These are phyloP conservation scores for Cucurbita maxima DNA, from an alignment of 306 rosid species.

Conservation along the genomic window DNA sequence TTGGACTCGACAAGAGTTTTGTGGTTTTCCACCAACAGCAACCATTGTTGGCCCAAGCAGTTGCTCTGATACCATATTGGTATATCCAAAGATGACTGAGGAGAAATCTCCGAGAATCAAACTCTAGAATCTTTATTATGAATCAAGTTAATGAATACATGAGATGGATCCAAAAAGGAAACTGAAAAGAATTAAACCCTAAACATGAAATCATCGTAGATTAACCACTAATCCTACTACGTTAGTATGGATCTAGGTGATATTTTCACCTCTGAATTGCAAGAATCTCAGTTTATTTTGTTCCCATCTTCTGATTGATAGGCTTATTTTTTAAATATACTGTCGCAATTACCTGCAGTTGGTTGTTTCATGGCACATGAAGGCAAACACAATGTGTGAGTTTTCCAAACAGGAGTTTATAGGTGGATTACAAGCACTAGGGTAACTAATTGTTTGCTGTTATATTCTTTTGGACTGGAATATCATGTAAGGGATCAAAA, in stretches of 20 bases:
- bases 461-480: not conserved
- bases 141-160: too few species aligned
- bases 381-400: constrained; percentile 98
- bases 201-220: too few species aligned
- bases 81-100: too few species aligned
- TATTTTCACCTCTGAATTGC: not conserved
- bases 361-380: constrained; percentile 99
- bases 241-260: not conserved
- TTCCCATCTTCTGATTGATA: not conserved
- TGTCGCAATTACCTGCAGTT: constrained; percentile 42
- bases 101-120: too few species aligned
- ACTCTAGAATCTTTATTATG: too few species aligned
- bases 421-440: constrained; percentile 78
- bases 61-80: too few species aligned
- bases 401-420: constrained; percentile 88
- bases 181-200: too few species aligned
- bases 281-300: not conserved
- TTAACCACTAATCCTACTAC: too few species aligned
- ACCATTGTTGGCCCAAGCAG: too few species aligned
- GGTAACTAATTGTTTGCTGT: constrained; percentile 30
- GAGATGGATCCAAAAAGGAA: too few species aligned
- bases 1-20: too few species aligned
- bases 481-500: constrained; percentile 1
- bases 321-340: constrained; percentile 6
- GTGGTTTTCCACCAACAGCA: too few species aligned